Evolutionary conservation across 371 early-diverging fungal genomes (phyloP).

Genomic region (Synchytrium microbalum): DNA sequence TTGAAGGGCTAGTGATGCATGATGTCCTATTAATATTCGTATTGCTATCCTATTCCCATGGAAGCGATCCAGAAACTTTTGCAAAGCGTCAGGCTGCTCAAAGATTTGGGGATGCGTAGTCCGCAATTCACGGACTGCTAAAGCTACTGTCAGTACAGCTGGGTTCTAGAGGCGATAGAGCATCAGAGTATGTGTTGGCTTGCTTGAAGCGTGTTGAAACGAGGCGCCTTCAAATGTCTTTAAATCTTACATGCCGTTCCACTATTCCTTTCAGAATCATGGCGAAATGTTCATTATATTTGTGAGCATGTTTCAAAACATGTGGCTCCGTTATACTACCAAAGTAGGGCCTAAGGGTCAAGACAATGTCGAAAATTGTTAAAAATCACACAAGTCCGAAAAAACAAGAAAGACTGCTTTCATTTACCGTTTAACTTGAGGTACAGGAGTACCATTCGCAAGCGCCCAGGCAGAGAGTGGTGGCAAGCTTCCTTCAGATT

Average conservation of each 20-base stretch:
- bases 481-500: too few species aligned
- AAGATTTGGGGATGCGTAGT: background rate
- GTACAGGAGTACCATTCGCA: background rate
- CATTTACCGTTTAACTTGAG: background rate
- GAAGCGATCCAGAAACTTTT: background rate
- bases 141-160: background rate
- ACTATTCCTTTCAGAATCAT: background rate
- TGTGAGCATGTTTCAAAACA: background rate
- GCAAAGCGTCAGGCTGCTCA: background rate
- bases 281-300: background rate
- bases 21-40: background rate
- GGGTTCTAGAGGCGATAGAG: too few species aligned
- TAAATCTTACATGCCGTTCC: constrained; percentile 2
- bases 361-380: background rate
- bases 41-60: background rate
- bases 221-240: too few species aligned
- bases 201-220: too few species aligned
- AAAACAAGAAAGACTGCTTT: background rate
- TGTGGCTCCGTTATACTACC: background rate
- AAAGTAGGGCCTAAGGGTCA: background rate
- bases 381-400: background rate
- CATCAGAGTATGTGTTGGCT: too few species aligned
- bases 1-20: background rate
- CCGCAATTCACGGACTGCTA: background rate
- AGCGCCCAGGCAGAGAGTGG: background rate